Percentiles rank a stretch among this genome's conserved stretches.
phyloP scores from a whole-genome alignment of 148 eudicot species.

The Amaranthus hypochondriacus region DNA sequence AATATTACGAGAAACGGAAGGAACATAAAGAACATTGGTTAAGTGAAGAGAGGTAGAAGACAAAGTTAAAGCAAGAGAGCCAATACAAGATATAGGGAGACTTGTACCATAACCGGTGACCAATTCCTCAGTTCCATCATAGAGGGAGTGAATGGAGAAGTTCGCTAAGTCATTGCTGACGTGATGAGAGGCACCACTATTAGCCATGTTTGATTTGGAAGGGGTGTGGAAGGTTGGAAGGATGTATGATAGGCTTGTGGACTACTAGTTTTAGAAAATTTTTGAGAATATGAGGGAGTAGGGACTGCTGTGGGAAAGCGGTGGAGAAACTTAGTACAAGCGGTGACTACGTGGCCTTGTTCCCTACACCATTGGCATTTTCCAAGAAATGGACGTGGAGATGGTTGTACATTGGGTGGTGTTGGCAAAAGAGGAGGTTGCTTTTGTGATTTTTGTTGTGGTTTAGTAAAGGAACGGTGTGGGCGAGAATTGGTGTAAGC shows the following conservation, averaged over 20 bases:
- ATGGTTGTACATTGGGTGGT: too few relatives aligned
- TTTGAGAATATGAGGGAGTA: neutral
- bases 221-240: too few relatives aligned
- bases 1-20: neutral
- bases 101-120: neutral
- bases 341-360: neutral
- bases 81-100: neutral
- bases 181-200: neutral
- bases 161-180: neutral
- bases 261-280: too few relatives aligned
- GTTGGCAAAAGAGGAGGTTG: too few relatives aligned
- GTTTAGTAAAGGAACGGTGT: too few relatives aligned
- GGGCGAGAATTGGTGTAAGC: too few relatives aligned
- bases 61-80: neutral
- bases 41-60: neutral
- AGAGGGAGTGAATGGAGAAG: neutral
- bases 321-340: neutral
- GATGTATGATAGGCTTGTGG: too few relatives aligned
- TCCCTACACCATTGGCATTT: constrained; percentile 2
- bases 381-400: neutral
- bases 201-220: neutral
- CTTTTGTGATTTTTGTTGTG: too few relatives aligned
- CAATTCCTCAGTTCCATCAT: neutral
- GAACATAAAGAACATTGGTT: neutral
- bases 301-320: neutral